Evolutionary conservation across 495 filamentous ascomycete genomes (phyloP), one percentile per base, ranked within the genome.

Genomic region (Penicillium cataractarum): DNA sequence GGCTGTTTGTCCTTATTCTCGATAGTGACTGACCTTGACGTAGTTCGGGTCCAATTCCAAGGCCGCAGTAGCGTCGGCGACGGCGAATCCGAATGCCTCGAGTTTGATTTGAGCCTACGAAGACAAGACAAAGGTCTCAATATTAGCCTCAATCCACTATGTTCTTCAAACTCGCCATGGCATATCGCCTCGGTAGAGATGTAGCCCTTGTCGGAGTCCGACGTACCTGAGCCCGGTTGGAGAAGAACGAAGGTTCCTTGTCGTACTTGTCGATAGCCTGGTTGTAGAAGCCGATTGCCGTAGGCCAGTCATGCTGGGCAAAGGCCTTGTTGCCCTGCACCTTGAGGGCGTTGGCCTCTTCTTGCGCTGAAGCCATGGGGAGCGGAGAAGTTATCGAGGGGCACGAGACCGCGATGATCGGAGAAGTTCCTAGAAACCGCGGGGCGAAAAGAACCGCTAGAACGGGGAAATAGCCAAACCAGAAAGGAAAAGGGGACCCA

Each of bases 281-380:
- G 55, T 86, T 89, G 76, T 99, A 99, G 65, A 88, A 89, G 24
- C 94, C 89, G 35, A 97, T 83, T 3, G 95, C 95, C 24, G 81
- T 82, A 29, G 84, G 81, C 94, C 95, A 99, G 76, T 98, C 89
- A 70, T 96, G 92, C 21, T 84, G 76, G 24, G 88, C 87, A 76
- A 98, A 97, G 42, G 92, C 93, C 70, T 92, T 89, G 79, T 99
- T 99, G 60, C 95, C 95, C 74, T 96, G 86, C 76, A 92, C 86
- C 83, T 99, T 99, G 62, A 96, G 80, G 66, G 87, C 89, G 61
- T 86, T 83, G 54, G 94, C 93, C 73, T 88, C 83, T 61, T 92
- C 88, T 70, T 78, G 67, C 55, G 83, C 86, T 40, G 84, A 75
- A 71, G 81, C 70, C 81, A 84, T 85, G 50, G 27, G 19, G 64